Percentiles rank a stretch among this genome's conserved stretches.
Conservation (phyloP, 345 rosid genomes). For the Salix brachista region DNA sequence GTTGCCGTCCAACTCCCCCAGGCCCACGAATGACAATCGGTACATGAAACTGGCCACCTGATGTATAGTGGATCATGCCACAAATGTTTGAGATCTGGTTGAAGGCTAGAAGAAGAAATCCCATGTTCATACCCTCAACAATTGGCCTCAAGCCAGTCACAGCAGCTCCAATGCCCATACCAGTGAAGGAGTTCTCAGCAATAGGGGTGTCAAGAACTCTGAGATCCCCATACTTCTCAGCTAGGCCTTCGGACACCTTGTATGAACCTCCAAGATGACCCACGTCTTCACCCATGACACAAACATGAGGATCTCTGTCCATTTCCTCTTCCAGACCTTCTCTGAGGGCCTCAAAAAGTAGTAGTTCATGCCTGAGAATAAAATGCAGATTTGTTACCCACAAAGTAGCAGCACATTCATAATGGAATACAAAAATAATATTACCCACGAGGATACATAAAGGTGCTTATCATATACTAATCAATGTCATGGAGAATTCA, state of each 20-base stretch:
- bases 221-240: slow-evolving; percentile 73
- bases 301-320: slow-evolving; percentile 82
- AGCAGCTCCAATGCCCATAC: slow-evolving; percentile 97
- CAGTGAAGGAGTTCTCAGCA: slow-evolving; percentile 92
- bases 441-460: not conserved
- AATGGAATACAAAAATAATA: not conserved
- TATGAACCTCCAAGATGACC: slow-evolving; percentile 98
- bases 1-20: slow-evolving; percentile 96
- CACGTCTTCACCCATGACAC: slow-evolving; percentile 97
- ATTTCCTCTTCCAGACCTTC: slow-evolving; percentile 98
- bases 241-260: slow-evolving; percentile 81
- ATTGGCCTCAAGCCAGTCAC: slow-evolving; percentile 91
- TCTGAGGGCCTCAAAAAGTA: slow-evolving; percentile 85
- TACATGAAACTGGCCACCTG: slow-evolving; percentile 92
- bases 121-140: slow-evolving; percentile 96
- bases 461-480: not conserved
- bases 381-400: not conserved
- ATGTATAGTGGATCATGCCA: slow-evolving; percentile 98
- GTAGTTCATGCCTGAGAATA: slow-evolving; percentile 64
- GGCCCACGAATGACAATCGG: slow-evolving; percentile 97
- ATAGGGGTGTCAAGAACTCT: slow-evolving; percentile 96
- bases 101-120: slow-evolving; percentile 92
- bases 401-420: not conserved
- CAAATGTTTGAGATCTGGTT: slow-evolving; percentile 98
- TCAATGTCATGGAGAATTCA: not conserved